Conservation (phyloP, 345 rosid genomes). For the Brassica nigra region DNA sequence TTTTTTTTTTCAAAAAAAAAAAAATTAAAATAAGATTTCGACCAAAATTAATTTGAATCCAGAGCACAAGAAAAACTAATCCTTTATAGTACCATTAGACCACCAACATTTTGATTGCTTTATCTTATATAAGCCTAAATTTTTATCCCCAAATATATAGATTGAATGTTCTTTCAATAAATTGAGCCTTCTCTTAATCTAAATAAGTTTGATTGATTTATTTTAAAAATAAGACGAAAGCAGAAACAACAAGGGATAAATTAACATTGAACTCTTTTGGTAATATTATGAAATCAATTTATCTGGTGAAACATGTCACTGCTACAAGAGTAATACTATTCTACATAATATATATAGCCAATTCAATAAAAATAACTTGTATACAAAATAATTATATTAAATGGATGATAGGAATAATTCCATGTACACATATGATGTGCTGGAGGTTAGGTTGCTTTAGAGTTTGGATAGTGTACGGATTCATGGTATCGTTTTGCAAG, state of each 20-base stretch:
- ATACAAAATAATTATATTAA: background rate
- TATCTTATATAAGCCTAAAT: background rate
- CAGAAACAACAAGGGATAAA: background rate
- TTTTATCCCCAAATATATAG: background rate
- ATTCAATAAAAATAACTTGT: background rate
- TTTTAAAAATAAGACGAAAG: background rate
- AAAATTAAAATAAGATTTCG: no score
- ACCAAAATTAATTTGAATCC: no score
- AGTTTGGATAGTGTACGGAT: conserved; percentile 24
- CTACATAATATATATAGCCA: background rate
- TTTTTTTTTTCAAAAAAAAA: no score
- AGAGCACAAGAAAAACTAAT: no score
- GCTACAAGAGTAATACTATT: background rate
- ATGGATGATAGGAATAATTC: background rate
- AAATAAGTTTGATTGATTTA: background rate
- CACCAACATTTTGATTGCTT: background rate
- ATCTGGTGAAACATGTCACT: background rate
- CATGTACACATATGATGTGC: background rate
- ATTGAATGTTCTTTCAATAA: background rate
- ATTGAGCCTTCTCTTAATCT: background rate
- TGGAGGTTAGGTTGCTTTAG: conserved; percentile 23
- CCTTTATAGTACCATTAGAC: background rate
- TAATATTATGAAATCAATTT: background rate
- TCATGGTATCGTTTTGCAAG: conserved; percentile 5
- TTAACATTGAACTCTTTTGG: background rate